Conservation (phyloP, 2,329 filamentous ascomycete species). For the Neofusicoccum laricinum region DNA sequence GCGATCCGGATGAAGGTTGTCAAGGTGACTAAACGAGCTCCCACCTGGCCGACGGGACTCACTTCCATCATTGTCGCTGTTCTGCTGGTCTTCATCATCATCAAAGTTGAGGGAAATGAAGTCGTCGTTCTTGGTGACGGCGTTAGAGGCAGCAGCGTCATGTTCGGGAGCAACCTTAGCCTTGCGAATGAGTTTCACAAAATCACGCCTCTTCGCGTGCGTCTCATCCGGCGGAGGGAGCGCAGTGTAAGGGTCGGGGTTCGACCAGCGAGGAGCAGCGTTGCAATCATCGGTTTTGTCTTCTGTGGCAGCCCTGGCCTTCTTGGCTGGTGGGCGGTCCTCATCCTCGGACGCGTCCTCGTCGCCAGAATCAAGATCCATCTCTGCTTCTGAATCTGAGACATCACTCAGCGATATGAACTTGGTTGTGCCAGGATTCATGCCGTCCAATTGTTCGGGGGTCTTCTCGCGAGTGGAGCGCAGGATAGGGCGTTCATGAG, state of each 20-base stretch:
- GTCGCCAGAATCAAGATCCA: constrained; percentile 28
- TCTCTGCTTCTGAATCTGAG: constrained; percentile 37
- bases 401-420: constrained; percentile 42
- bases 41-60: background rate
- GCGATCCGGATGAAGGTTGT: constrained; percentile 25
- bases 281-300: constrained; percentile 28
- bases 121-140: constrained; percentile 58
- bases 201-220: constrained; percentile 74
- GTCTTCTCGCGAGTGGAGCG: constrained; percentile 39
- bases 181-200: constrained; percentile 89
- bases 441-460: constrained; percentile 45
- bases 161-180: constrained; percentile 65
- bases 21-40: constrained; percentile 32
- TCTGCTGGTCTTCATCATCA: constrained; percentile 48
- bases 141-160: constrained; percentile 54
- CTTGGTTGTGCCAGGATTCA: constrained; percentile 38
- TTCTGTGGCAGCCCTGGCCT: constrained; percentile 22
- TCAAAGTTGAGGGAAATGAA: constrained; percentile 84
- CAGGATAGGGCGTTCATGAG: constrained; percentile 46
- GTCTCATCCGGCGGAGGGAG: constrained; percentile 76
- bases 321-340: constrained; percentile 24
- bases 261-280: constrained; percentile 78
- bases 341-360: constrained; percentile 19
- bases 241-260: constrained; percentile 89
- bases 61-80: background rate